phyloP scores from a whole-genome alignment of 208 protist genomes.

The Leishmania gerbilli region DNA sequence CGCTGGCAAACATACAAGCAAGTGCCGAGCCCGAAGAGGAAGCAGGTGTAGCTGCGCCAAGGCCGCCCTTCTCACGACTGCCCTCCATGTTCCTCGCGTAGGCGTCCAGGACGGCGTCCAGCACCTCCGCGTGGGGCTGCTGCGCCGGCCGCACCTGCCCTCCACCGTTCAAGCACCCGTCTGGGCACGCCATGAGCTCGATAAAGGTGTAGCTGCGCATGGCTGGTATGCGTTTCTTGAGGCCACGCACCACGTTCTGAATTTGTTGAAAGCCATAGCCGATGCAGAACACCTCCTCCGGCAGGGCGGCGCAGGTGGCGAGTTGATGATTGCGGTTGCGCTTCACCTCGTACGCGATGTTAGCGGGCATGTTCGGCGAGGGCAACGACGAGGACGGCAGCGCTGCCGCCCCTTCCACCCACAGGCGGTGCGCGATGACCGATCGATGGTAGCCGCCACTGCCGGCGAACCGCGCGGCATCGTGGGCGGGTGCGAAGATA shows the following conservation, averaged over 20 bases:
- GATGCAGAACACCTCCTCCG: slow-evolving; percentile 65
- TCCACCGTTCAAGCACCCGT: slow-evolving; percentile 97
- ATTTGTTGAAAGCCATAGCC: slow-evolving; percentile 99
- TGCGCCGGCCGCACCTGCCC: slow-evolving; percentile 78
- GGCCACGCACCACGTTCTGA: slow-evolving; percentile 95
- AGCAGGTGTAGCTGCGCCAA: background rate
- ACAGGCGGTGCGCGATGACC: slow-evolving; percentile 33
- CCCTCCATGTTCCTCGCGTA: slow-evolving; percentile 2
- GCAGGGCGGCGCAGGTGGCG: slow-evolving; percentile 35
- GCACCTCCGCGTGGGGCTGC: slow-evolving; percentile 19
- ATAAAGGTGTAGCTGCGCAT: slow-evolving; percentile 88
- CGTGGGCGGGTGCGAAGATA: background rate
- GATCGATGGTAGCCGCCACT: slow-evolving; percentile 71
- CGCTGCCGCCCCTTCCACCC: background rate
- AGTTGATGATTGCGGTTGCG: slow-evolving; percentile 76
- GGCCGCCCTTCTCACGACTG: background rate
- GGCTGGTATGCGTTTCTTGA: slow-evolving; percentile 78
- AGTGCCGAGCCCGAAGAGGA: background rate
- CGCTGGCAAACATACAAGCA: background rate
- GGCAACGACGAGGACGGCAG: background rate
- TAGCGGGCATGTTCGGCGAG: slow-evolving; percentile 1
- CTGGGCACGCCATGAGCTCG: slow-evolving; percentile 98
- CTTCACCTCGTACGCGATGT: slow-evolving; percentile 59
- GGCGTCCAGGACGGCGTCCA: slow-evolving; percentile 21
- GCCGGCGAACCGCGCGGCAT: slow-evolving; percentile 49